Percentiles rank a stretch among this genome's conserved stretches.
Conservation (phyloP, 2,329 filamentous ascomycete species). For the Huntiella decipiens region DNA sequence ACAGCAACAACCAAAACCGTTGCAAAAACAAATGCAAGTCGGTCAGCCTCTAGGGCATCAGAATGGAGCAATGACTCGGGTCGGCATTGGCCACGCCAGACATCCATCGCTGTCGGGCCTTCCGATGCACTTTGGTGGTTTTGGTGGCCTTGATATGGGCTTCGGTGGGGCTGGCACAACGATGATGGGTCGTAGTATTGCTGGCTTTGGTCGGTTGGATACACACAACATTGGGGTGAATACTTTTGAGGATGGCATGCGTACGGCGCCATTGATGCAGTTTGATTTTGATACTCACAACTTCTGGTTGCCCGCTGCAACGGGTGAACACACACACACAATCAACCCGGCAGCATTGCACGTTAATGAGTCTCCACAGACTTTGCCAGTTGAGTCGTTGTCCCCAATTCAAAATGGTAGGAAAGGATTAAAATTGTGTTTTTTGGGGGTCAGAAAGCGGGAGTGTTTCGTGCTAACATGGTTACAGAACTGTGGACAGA, state of each 20-base stretch:
- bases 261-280: neutral
- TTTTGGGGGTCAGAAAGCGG: neutral
- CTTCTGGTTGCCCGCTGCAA: constrained; percentile 32
- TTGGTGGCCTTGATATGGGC: too few relatives aligned
- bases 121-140: constrained; percentile 15
- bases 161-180: too few relatives aligned
- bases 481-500: constrained; percentile 9
- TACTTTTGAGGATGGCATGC: neutral
- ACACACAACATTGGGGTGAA: too few relatives aligned
- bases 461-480: constrained; percentile 4
- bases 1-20: constrained; percentile 24
- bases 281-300: neutral
- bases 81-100: constrained; percentile 23
- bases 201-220: too few relatives aligned
- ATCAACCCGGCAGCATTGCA: constrained; percentile 62
- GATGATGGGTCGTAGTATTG: too few relatives aligned
- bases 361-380: constrained; percentile 49
- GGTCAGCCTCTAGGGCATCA: constrained; percentile 15
- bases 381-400: constrained; percentile 28
- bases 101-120: constrained; percentile 57
- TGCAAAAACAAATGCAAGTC: constrained; percentile 40
- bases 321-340: constrained; percentile 21
- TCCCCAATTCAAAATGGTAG: constrained; percentile 49
- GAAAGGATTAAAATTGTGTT: constrained; percentile 50
- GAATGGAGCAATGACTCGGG: constrained; percentile 43